Conservation (phyloP, 306 rosid species). For the Pueraria montana region DNA sequence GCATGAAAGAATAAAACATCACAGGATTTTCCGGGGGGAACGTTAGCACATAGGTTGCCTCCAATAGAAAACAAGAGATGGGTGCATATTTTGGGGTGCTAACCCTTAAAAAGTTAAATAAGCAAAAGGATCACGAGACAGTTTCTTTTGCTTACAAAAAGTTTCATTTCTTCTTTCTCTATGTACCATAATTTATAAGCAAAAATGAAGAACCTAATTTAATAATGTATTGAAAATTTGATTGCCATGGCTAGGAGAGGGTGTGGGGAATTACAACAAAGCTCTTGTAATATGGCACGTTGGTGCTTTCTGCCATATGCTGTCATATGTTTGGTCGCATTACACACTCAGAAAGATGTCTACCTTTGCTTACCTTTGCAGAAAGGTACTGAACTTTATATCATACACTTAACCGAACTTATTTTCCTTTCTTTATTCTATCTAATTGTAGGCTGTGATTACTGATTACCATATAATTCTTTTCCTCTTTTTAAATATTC, state of each 20-base stretch:
- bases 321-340: slow-evolving; percentile 41
- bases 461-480: neutral
- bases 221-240: neutral
- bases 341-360: slow-evolving; percentile 39
- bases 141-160: too few relatives aligned
- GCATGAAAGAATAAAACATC: too few relatives aligned
- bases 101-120: neutral
- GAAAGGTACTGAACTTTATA: slow-evolving; percentile 40
- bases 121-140: neutral
- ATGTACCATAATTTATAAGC: too few relatives aligned
- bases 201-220: neutral
- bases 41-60: neutral
- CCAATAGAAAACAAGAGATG: neutral
- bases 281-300: slow-evolving; percentile 33
- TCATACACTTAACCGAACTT: slow-evolving; percentile 24
- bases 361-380: slow-evolving; percentile 36
- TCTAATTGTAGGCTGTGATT: slow-evolving; percentile 18
- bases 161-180: too few relatives aligned
- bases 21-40: too few relatives aligned
- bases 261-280: neutral
- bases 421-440: slow-evolving; percentile 24
- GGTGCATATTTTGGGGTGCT: neutral
- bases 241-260: neutral
- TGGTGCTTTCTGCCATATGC: slow-evolving; percentile 46
- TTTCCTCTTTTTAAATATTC: neutral